Evolutionary conservation across 257 asterid species (phyloP), one percentile per base, ranked within the genome.

Genomic region (Lithospermum erythrorhizon): DNA sequence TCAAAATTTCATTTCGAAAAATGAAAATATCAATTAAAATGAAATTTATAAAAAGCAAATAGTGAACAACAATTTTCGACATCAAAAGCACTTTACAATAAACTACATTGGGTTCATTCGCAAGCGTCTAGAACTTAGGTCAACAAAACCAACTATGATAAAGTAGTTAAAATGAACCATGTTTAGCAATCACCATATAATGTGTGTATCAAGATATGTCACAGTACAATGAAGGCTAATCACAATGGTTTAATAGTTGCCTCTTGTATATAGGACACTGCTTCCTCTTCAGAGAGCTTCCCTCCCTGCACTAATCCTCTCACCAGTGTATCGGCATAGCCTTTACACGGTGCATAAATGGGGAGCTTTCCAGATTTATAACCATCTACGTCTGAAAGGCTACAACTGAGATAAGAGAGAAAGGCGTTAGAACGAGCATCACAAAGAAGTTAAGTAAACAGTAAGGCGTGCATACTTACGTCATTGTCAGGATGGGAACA

Each of bases 221-320:
- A 55, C 29, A 15, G 6, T n/a, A 56, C 27, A 56, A 25, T 15
- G 60, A 56, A 56, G 37, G 3, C 4, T 56, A 56, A 57, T 85
- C 83, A 77, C 82, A 89, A 32, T 11, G 81, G 66, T 61, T 75
- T 80, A 6, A 77, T 64, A 45, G 87, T 73, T 27, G 99, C 86
- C 66, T 80, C 87, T 13, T 77, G 72, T 53, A 89, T 74, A 82
- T 93, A 93, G 24, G 79, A 76, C 7, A 72, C 56, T 21, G 97
- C 97, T 73, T 86, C 94, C 76, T 78, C 80, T 66, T 81, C 79
- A 0, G 91, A 75, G n/a, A 89, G 79, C 64, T 84, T 94, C 35
- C 79, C 79, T 64, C 97, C 99, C 69, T 84, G 84, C 2, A 81
- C 94, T 53, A 93, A 76, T 68, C 97, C 99, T 83, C 76, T 78